These are phyloP conservation scores for Aciculoconidium aculeatum DNA, from an alignment of 805 yeast species.

Conservation along the genomic window DNA sequence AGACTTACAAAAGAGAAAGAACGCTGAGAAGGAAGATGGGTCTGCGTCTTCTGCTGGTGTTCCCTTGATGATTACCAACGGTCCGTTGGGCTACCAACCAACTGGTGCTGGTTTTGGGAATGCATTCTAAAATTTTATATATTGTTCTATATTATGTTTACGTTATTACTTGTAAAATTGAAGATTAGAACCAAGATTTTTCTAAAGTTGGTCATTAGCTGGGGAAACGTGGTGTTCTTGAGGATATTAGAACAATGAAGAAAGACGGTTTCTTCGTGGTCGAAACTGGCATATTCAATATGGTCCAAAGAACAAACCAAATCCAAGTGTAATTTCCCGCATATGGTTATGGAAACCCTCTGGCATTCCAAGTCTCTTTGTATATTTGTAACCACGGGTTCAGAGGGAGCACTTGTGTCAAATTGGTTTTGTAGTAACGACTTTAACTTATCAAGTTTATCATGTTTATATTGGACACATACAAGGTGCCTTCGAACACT, in stretches of 20 bases:
- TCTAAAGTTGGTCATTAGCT: constrained; percentile 1
- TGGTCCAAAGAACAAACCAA: constrained; percentile 5
- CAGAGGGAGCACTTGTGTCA: constrained; percentile 2
- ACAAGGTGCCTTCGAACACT: constrained; percentile 18
- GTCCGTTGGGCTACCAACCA: constrained; percentile 61
- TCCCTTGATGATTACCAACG: constrained; percentile 79
- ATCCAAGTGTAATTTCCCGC: not conserved
- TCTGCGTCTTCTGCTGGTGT: constrained; percentile 48
- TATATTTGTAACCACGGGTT: constrained; percentile 9
- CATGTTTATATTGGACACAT: constrained; percentile 26
- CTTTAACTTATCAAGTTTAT: constrained; percentile 17
- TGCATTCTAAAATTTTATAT: constrained; percentile 20
- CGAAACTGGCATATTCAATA: constrained; percentile 1
- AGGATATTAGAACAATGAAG: not conserved
- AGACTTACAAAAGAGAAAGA: constrained; percentile 67
- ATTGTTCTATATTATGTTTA: constrained; percentile 4
- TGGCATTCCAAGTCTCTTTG: constrained; percentile 24
- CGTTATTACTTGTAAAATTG: not conserved
- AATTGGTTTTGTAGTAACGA: constrained; percentile 6
- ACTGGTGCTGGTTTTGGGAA: constrained; percentile 73
- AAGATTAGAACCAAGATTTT: not conserved
- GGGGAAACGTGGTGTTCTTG: constrained; percentile 3
- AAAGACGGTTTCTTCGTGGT: not conserved
- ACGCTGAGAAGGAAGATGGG: constrained; percentile 45
- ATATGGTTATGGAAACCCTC: constrained; percentile 9